Evolutionary conservation across 2,329 filamentous ascomycete species (phyloP).

Genomic region (Diaporthe batatas): DNA sequence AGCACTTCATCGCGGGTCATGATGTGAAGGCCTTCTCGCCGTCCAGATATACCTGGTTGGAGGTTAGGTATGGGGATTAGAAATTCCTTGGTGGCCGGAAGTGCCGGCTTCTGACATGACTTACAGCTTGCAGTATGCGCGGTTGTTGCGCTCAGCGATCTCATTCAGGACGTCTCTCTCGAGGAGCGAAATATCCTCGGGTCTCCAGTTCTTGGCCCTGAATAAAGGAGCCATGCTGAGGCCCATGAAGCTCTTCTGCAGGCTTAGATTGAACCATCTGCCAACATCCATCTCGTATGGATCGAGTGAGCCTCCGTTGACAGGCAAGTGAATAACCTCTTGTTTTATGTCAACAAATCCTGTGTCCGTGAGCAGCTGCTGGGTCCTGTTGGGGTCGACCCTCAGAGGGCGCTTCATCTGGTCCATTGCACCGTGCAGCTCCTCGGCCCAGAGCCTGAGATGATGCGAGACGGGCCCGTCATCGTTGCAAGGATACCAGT

Average conservation of each 20-base stretch:
- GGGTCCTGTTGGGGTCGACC: slow-evolving; percentile 64
- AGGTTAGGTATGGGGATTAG: slow-evolving; percentile 10
- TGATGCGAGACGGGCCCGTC: slow-evolving; percentile 68
- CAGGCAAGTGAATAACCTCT: slow-evolving; percentile 75
- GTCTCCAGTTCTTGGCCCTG: slow-evolving; percentile 71
- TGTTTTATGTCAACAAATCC: slow-evolving; percentile 88
- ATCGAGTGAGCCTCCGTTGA: slow-evolving; percentile 80
- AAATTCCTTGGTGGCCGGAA: background rate
- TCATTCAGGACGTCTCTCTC: slow-evolving; percentile 75
- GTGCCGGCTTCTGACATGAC: slow-evolving; percentile 52
- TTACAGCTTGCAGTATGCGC: slow-evolving; percentile 83
- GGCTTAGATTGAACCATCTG: slow-evolving; percentile 85
- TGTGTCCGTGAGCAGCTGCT: slow-evolving; percentile 71
- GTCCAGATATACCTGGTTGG: slow-evolving; percentile 53
- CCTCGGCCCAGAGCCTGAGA: slow-evolving; percentile 77
- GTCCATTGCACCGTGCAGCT: slow-evolving; percentile 77
- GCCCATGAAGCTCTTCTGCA: slow-evolving; percentile 80
- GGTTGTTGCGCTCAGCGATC: slow-evolving; percentile 75
- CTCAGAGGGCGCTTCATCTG: slow-evolving; percentile 75
- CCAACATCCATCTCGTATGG: slow-evolving; percentile 76
- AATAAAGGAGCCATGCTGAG: slow-evolving; percentile 81
- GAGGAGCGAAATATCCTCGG: slow-evolving; percentile 73
- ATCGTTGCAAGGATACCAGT: slow-evolving; percentile 81
- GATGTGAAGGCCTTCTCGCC: slow-evolving; percentile 46
- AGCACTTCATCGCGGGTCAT: slow-evolving; percentile 9